Conservation (phyloP, 305 asterid species). For the Fraxinus sp. region DNA sequence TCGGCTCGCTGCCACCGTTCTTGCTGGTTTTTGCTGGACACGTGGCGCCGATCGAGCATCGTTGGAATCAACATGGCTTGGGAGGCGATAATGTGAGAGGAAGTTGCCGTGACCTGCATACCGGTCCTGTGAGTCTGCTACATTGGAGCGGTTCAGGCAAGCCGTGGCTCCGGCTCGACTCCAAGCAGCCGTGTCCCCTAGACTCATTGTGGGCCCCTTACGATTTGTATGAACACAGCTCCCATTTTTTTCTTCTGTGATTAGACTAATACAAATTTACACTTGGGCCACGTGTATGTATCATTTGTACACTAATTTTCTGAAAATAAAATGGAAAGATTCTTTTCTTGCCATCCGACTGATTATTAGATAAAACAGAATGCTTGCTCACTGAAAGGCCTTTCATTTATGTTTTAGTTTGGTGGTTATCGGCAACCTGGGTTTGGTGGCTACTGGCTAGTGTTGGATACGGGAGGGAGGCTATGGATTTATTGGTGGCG, state of each 20-base stretch:
- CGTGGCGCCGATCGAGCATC: slow-evolving; percentile 33
- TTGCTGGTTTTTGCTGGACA: slow-evolving; percentile 32
- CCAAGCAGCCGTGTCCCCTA: slow-evolving; percentile 29
- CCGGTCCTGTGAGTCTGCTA: slow-evolving; percentile 35
- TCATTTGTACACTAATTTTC: not conserved
- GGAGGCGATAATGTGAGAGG: slow-evolving; percentile 39
- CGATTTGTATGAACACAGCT: slow-evolving; percentile 23
- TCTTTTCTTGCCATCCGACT: not conserved
- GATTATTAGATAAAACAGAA: not conserved
- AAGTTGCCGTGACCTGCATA: slow-evolving; percentile 34
- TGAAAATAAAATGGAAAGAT: not conserved
- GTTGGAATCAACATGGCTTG: slow-evolving; percentile 40
- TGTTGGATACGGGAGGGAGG: not conserved
- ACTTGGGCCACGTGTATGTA: not conserved
- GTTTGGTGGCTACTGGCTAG: not conserved
- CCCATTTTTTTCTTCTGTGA: not conserved
- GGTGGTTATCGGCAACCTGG: not conserved
- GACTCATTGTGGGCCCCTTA: slow-evolving; percentile 34
- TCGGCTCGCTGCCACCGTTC: slow-evolving; percentile 37
- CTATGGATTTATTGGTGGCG: not conserved
- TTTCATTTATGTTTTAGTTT: not conserved
- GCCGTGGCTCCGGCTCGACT: slow-evolving; percentile 35
- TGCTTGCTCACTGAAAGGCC: not conserved
- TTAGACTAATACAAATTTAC: not conserved
- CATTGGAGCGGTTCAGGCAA: slow-evolving; percentile 42